Conservation (phyloP, 345 rosid species). For the Anacardium occidentale region DNA sequence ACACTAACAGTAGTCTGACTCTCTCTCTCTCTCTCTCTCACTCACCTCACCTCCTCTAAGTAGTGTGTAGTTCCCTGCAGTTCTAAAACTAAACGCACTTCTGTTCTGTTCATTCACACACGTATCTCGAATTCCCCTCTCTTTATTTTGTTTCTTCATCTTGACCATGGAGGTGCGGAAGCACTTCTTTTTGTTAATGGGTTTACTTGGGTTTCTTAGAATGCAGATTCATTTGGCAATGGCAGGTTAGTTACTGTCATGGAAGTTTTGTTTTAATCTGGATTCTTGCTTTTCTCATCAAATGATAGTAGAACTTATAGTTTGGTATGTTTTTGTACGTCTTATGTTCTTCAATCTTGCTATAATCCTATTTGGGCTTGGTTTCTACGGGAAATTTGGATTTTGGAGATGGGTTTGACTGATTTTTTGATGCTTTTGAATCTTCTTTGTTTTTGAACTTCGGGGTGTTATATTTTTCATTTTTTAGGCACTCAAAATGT, state of each 20-base stretch:
- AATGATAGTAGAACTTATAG: neutral
- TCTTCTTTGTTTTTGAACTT: neutral
- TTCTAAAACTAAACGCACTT: conserved; percentile 12
- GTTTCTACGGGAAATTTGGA: neutral
- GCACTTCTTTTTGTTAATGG: conserved; percentile 40
- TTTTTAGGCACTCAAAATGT: neutral
- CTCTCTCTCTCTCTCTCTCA: neutral
- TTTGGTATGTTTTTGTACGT: neutral
- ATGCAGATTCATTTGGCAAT: conserved; percentile 42
- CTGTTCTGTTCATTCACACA: conserved; percentile 28
- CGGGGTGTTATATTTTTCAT: neutral
- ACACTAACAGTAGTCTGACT: neutral
- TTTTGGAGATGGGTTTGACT: conserved; percentile 15
- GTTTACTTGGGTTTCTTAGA: conserved; percentile 42
- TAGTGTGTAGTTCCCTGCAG: conserved; percentile 25
- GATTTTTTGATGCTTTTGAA: neutral
- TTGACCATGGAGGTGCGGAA: conserved; percentile 39
- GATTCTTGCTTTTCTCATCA: neutral
- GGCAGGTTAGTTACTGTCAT: conserved; percentile 47
- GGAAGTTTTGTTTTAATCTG: conserved; percentile 1
- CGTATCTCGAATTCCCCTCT: conserved; percentile 18
- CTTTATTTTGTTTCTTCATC: conserved; percentile 16
- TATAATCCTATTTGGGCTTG: conserved; percentile 3
- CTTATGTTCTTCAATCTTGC: neutral
- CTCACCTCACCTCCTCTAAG: neutral